Conservation (phyloP, 1,139 yeast genomes). For the Geotrichum armillariae region DNA sequence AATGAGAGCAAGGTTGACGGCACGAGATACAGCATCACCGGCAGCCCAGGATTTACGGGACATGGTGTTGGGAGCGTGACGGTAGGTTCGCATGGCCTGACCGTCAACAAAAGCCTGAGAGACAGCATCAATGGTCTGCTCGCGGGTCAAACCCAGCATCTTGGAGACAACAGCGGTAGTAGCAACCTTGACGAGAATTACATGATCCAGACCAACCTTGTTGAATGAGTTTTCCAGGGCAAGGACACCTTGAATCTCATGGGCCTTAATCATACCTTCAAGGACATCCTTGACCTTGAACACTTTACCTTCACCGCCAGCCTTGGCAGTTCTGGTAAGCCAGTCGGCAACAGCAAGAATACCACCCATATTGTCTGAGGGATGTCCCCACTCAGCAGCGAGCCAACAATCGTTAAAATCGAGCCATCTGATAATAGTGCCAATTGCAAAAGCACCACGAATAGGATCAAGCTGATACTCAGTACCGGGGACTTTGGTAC, state of each 20-base stretch:
- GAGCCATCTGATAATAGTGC: slow-evolving; percentile 58
- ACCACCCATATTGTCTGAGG: slow-evolving; percentile 60
- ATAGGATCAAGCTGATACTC: slow-evolving; percentile 52
- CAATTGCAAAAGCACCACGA: slow-evolving; percentile 57
- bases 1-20: slow-evolving; percentile 53
- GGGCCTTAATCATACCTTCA: slow-evolving; percentile 59
- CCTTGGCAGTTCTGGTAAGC: slow-evolving; percentile 49
- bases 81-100: slow-evolving; percentile 56
- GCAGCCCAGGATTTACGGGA: slow-evolving; percentile 68
- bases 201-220: slow-evolving; percentile 61
- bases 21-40: slow-evolving; percentile 62
- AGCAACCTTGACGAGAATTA: slow-evolving; percentile 58
- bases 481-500: slow-evolving; percentile 56
- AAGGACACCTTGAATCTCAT: slow-evolving; percentile 58
- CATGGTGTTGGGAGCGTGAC: slow-evolving; percentile 65
- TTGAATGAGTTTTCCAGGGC: slow-evolving; percentile 61
- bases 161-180: slow-evolving; percentile 59
- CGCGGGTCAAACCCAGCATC: slow-evolving; percentile 49
- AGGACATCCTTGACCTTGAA: slow-evolving; percentile 52
- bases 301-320: slow-evolving; percentile 43
- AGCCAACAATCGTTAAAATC: slow-evolving; percentile 65
- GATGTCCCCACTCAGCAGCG: slow-evolving; percentile 69
- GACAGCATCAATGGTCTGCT: slow-evolving; percentile 54
- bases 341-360: slow-evolving; percentile 59
- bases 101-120: slow-evolving; percentile 65